These are phyloP conservation scores for Grammothele lineata DNA, from an alignment of 768 basidiomycete species.

Conservation along the genomic window DNA sequence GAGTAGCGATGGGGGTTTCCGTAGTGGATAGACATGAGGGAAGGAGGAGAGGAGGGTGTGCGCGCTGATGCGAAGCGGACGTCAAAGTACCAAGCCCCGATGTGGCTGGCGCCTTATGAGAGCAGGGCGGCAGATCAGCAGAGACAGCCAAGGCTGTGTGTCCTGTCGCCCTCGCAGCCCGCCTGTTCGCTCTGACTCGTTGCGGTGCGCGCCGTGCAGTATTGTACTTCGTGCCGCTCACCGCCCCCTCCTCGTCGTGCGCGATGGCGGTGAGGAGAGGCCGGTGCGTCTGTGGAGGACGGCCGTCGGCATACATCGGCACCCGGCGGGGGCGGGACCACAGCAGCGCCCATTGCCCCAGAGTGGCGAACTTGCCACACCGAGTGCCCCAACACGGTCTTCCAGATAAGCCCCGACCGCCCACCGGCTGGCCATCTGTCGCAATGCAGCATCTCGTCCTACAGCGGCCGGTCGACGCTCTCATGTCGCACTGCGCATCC, in stretches of 20 bases:
- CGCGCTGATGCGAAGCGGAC: background rate
- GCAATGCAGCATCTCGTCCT: too few relatives aligned
- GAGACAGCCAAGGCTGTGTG: background rate
- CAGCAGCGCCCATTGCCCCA: too few relatives aligned
- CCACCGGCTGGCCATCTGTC: too few relatives aligned
- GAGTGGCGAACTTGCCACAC: too few relatives aligned
- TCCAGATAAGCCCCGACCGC: too few relatives aligned
- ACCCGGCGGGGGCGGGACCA: too few relatives aligned
- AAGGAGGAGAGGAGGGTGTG: background rate
- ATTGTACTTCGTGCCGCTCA: background rate
- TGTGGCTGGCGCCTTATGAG: background rate
- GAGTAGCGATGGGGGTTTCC: conserved; percentile 12
- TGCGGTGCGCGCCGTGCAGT: background rate
- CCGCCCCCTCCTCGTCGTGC: background rate
- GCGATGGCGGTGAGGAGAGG: background rate
- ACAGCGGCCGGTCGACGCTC: too few relatives aligned
- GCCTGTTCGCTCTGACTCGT: background rate
- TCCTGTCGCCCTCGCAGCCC: too few relatives aligned
- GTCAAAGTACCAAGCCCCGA: background rate
- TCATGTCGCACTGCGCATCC: too few relatives aligned
- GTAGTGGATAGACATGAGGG: conserved; percentile 18
- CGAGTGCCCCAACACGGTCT: too few relatives aligned
- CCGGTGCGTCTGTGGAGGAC: background rate
- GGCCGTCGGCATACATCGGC: background rate
- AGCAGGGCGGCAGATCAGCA: background rate